phyloP scores from a whole-genome alignment of 495 filamentous ascomycete genomes.

The Aspergillus leporis region DNA sequence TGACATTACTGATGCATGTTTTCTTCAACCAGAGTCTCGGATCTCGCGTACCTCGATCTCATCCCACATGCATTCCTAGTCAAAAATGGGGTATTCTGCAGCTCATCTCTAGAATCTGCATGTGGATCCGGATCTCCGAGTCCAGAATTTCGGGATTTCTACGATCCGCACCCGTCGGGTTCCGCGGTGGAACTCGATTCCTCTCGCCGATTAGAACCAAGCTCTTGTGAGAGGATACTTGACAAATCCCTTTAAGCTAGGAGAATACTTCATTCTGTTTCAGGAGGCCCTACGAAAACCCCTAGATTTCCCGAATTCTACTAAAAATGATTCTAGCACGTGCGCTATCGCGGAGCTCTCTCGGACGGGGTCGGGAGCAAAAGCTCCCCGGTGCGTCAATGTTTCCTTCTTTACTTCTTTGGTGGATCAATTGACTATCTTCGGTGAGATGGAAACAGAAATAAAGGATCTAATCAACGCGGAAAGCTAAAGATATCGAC shows the following conservation, averaged over 20 bases:
- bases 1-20: neutral
- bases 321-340: neutral
- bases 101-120: neutral
- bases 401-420: neutral
- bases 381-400: constrained; percentile 1
- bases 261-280: neutral
- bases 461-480: neutral
- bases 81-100: neutral
- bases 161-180: constrained; percentile 1
- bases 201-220: neutral
- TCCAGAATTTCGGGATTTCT: neutral
- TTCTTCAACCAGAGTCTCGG: neutral
- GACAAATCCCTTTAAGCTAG: neutral
- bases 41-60: neutral
- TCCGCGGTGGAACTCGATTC: constrained; percentile 1
- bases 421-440: neutral
- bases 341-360: neutral
- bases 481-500: neutral
- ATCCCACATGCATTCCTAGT: neutral
- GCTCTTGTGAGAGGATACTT: neutral
- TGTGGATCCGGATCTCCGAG: neutral
- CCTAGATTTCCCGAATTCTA: neutral
- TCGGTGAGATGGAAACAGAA: constrained; percentile 12
- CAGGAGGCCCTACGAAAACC: neutral
- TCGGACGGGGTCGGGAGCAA: neutral